Conservation (phyloP, 441 rosid genomes). For the Populus hybrid region DNA sequence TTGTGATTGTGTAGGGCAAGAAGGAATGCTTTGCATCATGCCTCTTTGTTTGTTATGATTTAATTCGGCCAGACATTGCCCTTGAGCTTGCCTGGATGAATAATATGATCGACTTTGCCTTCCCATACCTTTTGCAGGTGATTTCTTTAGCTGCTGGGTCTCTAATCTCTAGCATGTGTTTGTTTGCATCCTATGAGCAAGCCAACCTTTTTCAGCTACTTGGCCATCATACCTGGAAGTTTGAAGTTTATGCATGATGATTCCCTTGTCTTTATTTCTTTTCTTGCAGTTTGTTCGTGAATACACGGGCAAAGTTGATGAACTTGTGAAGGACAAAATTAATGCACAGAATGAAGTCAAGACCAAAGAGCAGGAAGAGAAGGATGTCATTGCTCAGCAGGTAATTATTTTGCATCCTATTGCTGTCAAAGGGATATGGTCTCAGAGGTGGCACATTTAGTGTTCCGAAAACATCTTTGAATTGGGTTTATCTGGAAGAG, state of each 20-base stretch:
- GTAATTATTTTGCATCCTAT: constrained; percentile 31
- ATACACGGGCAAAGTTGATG: constrained; percentile 92
- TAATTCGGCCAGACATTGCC: constrained; percentile 79
- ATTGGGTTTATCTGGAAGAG: not conserved
- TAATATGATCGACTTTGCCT: constrained; percentile 61
- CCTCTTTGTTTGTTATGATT: constrained; percentile 95
- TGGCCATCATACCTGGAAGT: not conserved
- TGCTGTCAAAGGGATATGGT: not conserved
- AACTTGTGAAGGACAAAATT: constrained; percentile 77
- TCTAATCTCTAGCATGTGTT: not conserved
- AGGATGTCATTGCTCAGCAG: constrained; percentile 91
- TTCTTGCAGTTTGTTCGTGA: constrained; percentile 81
- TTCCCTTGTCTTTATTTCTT: not conserved
- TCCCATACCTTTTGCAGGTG: constrained; percentile 94
- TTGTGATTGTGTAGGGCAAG: constrained; percentile 59
- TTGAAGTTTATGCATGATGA: not conserved
- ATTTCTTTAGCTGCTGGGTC: not conserved
- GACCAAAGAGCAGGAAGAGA: constrained; percentile 90
- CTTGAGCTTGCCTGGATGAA: constrained; percentile 66
- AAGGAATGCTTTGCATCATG: constrained; percentile 97
- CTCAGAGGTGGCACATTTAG: not conserved
- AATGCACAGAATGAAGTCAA: constrained; percentile 77
- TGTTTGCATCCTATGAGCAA: not conserved
- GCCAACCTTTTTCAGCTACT: not conserved
- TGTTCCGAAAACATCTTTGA: not conserved